Percentiles rank a stretch among this genome's conserved stretches.
Conservation (phyloP, 208 protist genomes). For the Leishmania lainsoni region DNA sequence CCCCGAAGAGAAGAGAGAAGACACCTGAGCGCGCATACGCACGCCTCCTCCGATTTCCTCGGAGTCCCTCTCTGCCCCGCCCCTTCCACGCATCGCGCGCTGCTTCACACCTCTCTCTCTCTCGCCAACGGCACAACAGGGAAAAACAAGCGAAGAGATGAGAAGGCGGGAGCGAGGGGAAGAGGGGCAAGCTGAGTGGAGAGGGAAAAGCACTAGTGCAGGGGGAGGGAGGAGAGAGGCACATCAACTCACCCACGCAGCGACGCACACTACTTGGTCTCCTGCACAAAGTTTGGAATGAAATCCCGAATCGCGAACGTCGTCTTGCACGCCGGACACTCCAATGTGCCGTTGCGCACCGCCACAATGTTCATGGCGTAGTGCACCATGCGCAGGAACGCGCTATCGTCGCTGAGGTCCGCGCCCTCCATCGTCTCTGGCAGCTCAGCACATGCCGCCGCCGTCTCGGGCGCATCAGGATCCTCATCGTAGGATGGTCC, state of each 20-base stretch:
- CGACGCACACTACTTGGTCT: constrained; percentile 16
- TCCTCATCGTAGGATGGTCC: constrained; percentile 14
- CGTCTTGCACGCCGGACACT: constrained; percentile 66
- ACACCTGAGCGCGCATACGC: background rate
- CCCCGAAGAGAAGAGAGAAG: background rate
- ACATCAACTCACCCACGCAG: background rate
- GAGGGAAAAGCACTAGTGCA: no score
- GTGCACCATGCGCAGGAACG: constrained; percentile 56
- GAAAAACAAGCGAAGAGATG: background rate
- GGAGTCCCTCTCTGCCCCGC: background rate
- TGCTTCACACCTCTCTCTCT: background rate
- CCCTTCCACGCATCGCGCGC: background rate
- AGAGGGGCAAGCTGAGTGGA: background rate
- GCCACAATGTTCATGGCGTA: constrained; percentile 73
- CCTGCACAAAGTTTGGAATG: constrained; percentile 89
- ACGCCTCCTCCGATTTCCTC: background rate
- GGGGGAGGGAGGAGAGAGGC: background rate
- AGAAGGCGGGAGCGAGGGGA: background rate
- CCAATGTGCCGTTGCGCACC: constrained; percentile 68
- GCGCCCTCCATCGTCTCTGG: constrained; percentile 65
- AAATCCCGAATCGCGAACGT: constrained; percentile 77
- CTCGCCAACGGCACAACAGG: background rate
- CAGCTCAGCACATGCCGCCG: constrained; percentile 17
- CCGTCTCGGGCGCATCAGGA: background rate
- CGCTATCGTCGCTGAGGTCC: constrained; percentile 59